Conservation (phyloP, 2,329 filamentous ascomycete genomes). For the Penicillium sp. region DNA sequence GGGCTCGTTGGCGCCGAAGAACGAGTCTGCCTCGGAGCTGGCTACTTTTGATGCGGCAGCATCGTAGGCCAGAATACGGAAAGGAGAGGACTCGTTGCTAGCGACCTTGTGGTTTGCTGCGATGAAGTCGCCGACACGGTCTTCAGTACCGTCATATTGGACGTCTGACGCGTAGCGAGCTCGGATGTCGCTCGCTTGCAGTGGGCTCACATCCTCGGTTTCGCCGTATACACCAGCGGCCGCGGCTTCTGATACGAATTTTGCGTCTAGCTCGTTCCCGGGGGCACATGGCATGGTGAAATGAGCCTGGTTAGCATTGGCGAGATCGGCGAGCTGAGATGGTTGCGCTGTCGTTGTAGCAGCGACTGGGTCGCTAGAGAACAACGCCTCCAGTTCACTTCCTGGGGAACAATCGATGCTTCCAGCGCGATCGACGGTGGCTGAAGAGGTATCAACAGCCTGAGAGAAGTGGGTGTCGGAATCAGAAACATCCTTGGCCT, state of each 20-base stretch:
- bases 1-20: conserved; percentile 29
- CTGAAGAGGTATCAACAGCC: background rate
- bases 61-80: conserved; percentile 46
- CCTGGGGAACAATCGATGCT: conserved; percentile 12
- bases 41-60: conserved; percentile 33
- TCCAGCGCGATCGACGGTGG: background rate
- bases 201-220: conserved; percentile 2
- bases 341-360: conserved; percentile 1
- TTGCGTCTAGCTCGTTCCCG: conserved; percentile 17
- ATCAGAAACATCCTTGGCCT: conserved; percentile 12
- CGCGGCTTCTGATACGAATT: conserved; percentile 6
- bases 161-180: conserved; percentile 7
- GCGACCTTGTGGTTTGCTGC: conserved; percentile 1
- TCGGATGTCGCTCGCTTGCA: conserved; percentile 17
- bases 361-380: background rate
- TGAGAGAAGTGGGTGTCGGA: background rate
- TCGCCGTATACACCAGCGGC: background rate
- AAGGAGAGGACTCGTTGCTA: conserved; percentile 17
- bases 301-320: background rate
- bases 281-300: conserved; percentile 15
- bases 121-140: conserved; percentile 14
- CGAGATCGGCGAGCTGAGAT: background rate
- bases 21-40: conserved; percentile 38
- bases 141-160: conserved; percentile 10
- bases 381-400: conserved; percentile 5